Base-by-base conservation (phyloP, 495 filamentous ascomycete species). In the Hyaloscypha hepaticicola region DNA sequence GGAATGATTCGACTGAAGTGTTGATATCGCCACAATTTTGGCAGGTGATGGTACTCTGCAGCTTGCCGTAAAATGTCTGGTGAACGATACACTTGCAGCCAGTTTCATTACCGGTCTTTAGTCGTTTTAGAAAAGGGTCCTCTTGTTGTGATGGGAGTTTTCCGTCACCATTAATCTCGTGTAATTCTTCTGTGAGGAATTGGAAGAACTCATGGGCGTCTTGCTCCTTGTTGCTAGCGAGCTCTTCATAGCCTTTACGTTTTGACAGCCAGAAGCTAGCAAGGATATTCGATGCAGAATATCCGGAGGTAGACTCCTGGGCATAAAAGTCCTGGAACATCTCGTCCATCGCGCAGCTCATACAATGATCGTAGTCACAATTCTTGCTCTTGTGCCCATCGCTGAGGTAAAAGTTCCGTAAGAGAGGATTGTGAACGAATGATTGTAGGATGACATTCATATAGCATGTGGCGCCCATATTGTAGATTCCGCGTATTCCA, bases 181-280 rank as follows among this genome's bases (percentile, higher is more conserved):
- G 93, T 1, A 97, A 83, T 70, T 92, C 86, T 75, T 96, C 92
- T 38, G 93, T 86, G 5, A 97, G 82, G 72, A 96, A 96, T 72
- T 95, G 90, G 77, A 96, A 92, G 75, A 93, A 97, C 72, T 97
- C 93, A 73, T 97, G 93, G 1, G 93, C 92, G 72, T 97, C 93
- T 76, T 96, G 93, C 75, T 96, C 92, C 64, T 90, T 88, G 70
- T 94, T 93, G n/a, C 92, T 91, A 11, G 91, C 89, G 27, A 96
- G 82, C n/a, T 89, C 84, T 80, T 93, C 78, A 25, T 80, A 78
- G 72, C 79, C 83, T 60, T 82, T 88, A 60, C 80, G 76, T 67
- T 79, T 82, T 12, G 85, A 87, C 62, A 90, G 87, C 91, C 91
- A 94, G 67, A 90, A 90, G 0, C 86, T 87, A 0, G 87, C 81